phyloP scores from a whole-genome alignment of 345 rosid genomes.

The Carallia brachiata region DNA sequence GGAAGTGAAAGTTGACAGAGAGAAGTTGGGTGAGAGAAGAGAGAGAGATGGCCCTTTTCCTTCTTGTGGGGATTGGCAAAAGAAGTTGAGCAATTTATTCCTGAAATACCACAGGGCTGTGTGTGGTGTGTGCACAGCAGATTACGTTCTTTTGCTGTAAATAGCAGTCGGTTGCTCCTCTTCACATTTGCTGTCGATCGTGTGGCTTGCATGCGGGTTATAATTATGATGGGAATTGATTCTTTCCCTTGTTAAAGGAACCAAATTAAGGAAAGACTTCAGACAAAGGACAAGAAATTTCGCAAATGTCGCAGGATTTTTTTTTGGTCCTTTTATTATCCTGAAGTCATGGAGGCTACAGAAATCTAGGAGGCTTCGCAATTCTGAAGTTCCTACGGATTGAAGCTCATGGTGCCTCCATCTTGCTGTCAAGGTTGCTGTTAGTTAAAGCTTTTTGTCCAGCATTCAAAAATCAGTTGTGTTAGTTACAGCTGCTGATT shows the following conservation, averaged over 20 bases:
- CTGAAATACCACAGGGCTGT: constrained; percentile 1
- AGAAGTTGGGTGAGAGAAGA: not conserved
- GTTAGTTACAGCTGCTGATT: no score
- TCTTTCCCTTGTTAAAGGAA: constrained; percentile 22
- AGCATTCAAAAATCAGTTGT: no score
- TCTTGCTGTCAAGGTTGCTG: no score
- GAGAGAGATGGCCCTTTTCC: not conserved
- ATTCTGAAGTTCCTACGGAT: no score
- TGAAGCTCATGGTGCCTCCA: no score
- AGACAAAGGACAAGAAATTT: constrained; percentile 6
- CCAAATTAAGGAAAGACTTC: not conserved
- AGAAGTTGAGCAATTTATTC: constrained; percentile 10
- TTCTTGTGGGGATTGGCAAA: constrained; percentile 21
- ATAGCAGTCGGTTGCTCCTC: constrained; percentile 9
- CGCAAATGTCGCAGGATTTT: not conserved
- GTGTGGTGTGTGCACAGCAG: not conserved
- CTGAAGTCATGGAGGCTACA: constrained; percentile 38
- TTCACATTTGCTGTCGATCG: constrained; percentile 17
- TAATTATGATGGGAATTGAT: constrained; percentile 15
- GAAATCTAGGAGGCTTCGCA: constrained; percentile 33
- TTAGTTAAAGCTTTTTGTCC: no score
- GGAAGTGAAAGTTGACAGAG: constrained; percentile 18
- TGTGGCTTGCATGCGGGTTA: constrained; percentile 17
- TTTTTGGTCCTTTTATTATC: constrained; percentile 2
- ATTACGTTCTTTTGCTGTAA: constrained; percentile 10